Evolutionary conservation across 2,329 filamentous ascomycete species (phyloP), one percentile per base, ranked within the genome.

Genomic region (Penicillium sp.): DNA sequence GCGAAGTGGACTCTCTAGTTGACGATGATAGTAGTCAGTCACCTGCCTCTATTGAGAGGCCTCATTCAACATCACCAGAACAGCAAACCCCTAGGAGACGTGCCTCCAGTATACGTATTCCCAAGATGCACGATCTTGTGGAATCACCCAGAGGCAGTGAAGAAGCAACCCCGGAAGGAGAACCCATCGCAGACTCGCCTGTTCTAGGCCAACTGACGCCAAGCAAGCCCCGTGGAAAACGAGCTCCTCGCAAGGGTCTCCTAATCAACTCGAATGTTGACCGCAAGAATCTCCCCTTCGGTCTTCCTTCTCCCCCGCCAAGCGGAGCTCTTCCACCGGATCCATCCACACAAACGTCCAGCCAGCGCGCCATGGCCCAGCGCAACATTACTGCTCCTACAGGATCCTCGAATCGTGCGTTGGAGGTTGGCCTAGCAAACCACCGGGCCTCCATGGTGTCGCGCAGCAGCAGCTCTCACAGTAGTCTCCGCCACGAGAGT

Each of bases 241-340:
- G 40, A 49, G 34, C 51, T 26, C 20, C 40, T 5, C 32, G 37
- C 9, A 55, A 53, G 15, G 30, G 9, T 7, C 50, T 63, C 3
- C 50, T 62, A 1, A 58, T 61, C 21, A 52, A 55, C 33, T 21
- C 52, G 12, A 47, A 40, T 4, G 15, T 49, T 6, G 48, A 59
- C 20, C 52, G 36, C 32, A 62, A 56, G 6, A 52, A 58, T 9
- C 50, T 63, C 12, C 58, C 61, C 1, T 60, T 67, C 7, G 60
- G 56, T 12, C 55, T 64, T 29, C 61, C 61, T 17, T 61, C 66
- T 13, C 62, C 66, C 40, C 64, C 66, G n/a, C 60, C 63, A 7
- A 59, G 48, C 18, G 65, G 63, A 17, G 58, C 63, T 24, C 60
- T 63, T n/a, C 60, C 60, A 15, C 56, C 57, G 12, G 52, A 57